Evolutionary conservation across 2,329 filamentous ascomycete species (phyloP).

Genomic region (Dothistroma pini): DNA sequence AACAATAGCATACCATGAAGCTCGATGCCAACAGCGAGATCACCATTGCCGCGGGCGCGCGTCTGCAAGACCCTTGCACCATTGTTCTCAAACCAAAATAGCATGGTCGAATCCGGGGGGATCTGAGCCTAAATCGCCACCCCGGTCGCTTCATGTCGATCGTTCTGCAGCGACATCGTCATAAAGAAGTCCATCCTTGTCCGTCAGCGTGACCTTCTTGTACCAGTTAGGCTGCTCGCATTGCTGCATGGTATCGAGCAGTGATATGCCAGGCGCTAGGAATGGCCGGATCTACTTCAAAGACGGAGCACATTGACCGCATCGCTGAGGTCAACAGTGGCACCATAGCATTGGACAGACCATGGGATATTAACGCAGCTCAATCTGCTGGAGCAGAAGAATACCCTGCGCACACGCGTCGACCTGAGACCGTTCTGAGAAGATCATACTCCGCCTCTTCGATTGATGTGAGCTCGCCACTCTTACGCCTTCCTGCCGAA

Average conservation of each 20-base stretch:
- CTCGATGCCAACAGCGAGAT: not conserved
- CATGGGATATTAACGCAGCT: too few species aligned
- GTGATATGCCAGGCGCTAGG: not conserved
- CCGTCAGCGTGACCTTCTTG: not conserved
- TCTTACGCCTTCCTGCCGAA: constrained; percentile 17
- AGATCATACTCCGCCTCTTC: not conserved
- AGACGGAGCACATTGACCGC: not conserved
- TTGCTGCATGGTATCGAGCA: too few species aligned
- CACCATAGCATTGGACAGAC: not conserved
- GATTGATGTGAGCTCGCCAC: constrained; percentile 1
- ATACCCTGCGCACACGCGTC: too few species aligned
- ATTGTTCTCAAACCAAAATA: not conserved
- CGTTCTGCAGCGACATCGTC: not conserved
- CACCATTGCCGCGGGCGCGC: not conserved
- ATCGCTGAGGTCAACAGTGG: not conserved
- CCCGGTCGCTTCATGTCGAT: not conserved
- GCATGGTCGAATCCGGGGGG: not conserved
- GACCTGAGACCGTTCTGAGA: not conserved
- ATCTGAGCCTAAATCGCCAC: not conserved
- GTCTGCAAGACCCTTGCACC: not conserved
- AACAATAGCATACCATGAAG: not conserved
- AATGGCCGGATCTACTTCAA: not conserved
- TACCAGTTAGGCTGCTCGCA: not conserved
- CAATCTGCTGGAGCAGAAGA: too few species aligned
- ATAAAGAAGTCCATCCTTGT: not conserved